Evolutionary conservation across 495 filamentous ascomycete genomes (phyloP).

Genomic region (Baudoinia panamericana): DNA sequence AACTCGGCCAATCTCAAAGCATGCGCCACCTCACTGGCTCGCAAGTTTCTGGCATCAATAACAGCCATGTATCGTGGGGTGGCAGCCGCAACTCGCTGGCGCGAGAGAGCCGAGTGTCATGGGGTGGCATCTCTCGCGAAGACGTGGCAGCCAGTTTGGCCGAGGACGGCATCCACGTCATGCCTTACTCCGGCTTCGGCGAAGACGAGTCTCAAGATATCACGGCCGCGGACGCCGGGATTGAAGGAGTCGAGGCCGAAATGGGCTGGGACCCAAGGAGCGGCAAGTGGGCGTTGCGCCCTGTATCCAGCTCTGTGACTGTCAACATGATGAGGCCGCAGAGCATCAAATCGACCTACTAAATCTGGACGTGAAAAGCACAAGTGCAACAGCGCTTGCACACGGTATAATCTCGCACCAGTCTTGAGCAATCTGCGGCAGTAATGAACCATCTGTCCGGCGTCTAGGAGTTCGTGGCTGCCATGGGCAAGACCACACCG

Average conservation of each 20-base stretch:
- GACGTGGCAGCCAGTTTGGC: slow-evolving; percentile 3
- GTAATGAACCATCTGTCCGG: neutral
- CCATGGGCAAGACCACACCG: too few relatives aligned
- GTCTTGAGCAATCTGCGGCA: neutral
- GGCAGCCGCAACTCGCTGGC: slow-evolving; percentile 5
- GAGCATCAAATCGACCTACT: too few relatives aligned
- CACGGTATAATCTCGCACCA: too few relatives aligned
- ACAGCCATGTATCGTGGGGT: slow-evolving; percentile 7
- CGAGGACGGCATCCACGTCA: slow-evolving; percentile 8
- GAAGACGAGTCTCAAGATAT: neutral
- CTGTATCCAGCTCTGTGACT: slow-evolving; percentile 8
- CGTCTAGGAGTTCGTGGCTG: neutral
- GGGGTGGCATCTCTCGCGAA: slow-evolving; percentile 13
- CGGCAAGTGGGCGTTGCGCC: slow-evolving; percentile 17
- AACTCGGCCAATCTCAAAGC: slow-evolving; percentile 4
- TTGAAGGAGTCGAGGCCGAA: slow-evolving; percentile 14
- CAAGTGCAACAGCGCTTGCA: too few relatives aligned
- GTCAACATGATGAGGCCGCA: neutral
- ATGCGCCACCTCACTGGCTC: slow-evolving; percentile 12
- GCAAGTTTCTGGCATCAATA: neutral
- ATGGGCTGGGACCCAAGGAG: slow-evolving; percentile 19
- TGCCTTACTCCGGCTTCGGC: slow-evolving; percentile 6
- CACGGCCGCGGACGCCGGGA: slow-evolving; percentile 8
- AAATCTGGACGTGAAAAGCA: too few relatives aligned
- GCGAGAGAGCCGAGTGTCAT: slow-evolving; percentile 7